Percentiles rank a stretch among this genome's conserved stretches.
phyloP scores from a whole-genome alignment of 805 yeast species.

The Candida bentonensis region DNA sequence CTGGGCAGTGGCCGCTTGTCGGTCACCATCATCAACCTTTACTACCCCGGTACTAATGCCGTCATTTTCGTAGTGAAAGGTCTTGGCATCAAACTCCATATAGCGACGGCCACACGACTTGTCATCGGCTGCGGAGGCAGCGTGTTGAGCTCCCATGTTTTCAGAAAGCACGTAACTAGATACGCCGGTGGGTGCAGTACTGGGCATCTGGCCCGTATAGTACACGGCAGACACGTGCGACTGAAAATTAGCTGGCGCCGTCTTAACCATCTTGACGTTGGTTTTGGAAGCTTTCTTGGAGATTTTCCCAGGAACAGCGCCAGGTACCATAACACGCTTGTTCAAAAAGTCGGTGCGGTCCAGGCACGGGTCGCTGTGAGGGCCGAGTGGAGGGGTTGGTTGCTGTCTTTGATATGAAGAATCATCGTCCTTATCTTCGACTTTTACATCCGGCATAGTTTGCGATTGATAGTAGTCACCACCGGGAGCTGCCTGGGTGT shows the following conservation, averaged over 20 bases:
- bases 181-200: no score
- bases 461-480: neutral
- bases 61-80: neutral
- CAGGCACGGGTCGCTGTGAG: neutral
- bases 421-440: neutral
- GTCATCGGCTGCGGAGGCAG: neutral
- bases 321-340: no score
- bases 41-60: neutral
- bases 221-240: no score
- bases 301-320: no score
- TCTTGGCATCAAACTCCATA: neutral
- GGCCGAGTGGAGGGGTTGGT: conserved; percentile 1
- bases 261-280: no score
- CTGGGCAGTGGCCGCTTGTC: neutral
- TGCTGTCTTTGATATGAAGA: neutral
- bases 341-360: no score
- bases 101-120: neutral
- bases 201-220: no score
- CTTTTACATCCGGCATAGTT: neutral
- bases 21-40: neutral
- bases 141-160: neutral
- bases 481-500: neutral
- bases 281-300: no score
- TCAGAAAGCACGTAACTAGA: neutral
- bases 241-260: no score